phyloP scores from a whole-genome alignment of 495 filamentous ascomycete genomes.

The Cercophora scortea region DNA sequence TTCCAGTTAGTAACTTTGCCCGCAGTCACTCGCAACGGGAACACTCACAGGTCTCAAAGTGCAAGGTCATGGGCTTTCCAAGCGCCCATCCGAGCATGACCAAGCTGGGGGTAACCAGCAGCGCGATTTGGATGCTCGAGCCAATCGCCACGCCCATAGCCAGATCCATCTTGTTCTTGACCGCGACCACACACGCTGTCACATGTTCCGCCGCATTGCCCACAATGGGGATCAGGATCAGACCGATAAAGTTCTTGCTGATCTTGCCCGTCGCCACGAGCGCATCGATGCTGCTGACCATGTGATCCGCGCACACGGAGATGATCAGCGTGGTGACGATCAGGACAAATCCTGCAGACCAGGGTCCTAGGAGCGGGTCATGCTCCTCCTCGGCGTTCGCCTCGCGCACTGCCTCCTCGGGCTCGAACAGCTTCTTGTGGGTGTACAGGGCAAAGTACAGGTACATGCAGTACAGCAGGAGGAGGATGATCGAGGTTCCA shows the following conservation, averaged over 20 bases:
- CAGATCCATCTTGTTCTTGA: conserved; percentile 96
- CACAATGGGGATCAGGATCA: conserved; percentile 92
- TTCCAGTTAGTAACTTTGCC: neutral
- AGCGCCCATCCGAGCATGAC: conserved; percentile 87
- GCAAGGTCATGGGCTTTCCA: conserved; percentile 74
- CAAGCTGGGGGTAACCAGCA: conserved; percentile 84
- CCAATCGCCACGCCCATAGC: conserved; percentile 93
- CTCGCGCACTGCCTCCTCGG: conserved; percentile 29
- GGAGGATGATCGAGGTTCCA: conserved; percentile 81
- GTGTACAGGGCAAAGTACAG: conserved; percentile 84
- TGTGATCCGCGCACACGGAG: conserved; percentile 86
- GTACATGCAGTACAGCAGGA: conserved; percentile 84
- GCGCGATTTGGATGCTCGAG: conserved; percentile 87
- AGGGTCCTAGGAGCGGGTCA: conserved; percentile 55
- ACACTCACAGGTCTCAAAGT: conserved; percentile 62
- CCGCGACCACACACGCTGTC: conserved; percentile 84
- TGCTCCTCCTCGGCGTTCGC: conserved; percentile 31
- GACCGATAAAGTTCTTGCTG: conserved; percentile 92
- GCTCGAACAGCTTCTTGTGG: conserved; percentile 74
- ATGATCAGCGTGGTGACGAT: conserved; percentile 74
- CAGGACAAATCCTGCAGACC: conserved; percentile 64
- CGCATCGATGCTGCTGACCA: conserved; percentile 87
- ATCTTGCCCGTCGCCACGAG: conserved; percentile 78
- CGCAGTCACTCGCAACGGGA: neutral
- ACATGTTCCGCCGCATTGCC: conserved; percentile 97